Evolutionary conservation across 306 rosid species (phyloP).

Genomic region (Cucurbita moschata): DNA sequence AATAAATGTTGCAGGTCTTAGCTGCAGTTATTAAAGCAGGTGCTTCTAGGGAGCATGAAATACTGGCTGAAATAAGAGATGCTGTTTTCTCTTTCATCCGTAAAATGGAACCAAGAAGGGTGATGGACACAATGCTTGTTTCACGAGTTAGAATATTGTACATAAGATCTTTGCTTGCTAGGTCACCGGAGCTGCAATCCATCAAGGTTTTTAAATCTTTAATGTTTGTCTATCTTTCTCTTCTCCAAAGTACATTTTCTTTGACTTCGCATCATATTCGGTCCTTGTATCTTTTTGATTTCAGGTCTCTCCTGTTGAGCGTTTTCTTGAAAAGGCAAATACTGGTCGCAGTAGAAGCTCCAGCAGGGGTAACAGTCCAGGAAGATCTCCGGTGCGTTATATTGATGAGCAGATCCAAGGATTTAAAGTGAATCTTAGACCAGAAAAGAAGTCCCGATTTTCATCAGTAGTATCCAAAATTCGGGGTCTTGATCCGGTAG

Average conservation of each 20-base stretch:
- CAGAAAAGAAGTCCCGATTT: constrained; percentile 85
- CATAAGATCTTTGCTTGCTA: constrained; percentile 85
- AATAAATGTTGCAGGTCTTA: constrained; percentile 41
- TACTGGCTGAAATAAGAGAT: constrained; percentile 93
- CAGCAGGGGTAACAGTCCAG: constrained; percentile 85
- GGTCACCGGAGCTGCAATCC: constrained; percentile 94
- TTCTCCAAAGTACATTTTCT: background rate
- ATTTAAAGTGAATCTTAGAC: constrained; percentile 77
- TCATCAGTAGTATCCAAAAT: constrained; percentile 91
- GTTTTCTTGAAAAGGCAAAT: constrained; percentile 74
- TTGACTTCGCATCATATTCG: background rate
- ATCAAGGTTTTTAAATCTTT: constrained; percentile 51
- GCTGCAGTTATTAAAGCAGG: constrained; percentile 99
- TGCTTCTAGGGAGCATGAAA: constrained; percentile 97
- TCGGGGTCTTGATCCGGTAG: constrained; percentile 94
- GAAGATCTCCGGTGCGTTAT: constrained; percentile 73
- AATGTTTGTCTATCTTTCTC: constrained; percentile 1
- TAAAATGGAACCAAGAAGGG: constrained; percentile 93
- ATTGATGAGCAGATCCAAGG: constrained; percentile 73
- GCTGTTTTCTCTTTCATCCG: constrained; percentile 82
- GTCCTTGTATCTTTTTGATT: constrained; percentile 16
- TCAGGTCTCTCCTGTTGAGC: constrained; percentile 75
- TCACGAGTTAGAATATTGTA: constrained; percentile 94
- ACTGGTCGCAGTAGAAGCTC: constrained; percentile 81
- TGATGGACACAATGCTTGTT: constrained; percentile 97